These are phyloP conservation scores for Dactylorhiza incarnata DNA, from an alignment of 106 monocot species.

Conservation along the genomic window DNA sequence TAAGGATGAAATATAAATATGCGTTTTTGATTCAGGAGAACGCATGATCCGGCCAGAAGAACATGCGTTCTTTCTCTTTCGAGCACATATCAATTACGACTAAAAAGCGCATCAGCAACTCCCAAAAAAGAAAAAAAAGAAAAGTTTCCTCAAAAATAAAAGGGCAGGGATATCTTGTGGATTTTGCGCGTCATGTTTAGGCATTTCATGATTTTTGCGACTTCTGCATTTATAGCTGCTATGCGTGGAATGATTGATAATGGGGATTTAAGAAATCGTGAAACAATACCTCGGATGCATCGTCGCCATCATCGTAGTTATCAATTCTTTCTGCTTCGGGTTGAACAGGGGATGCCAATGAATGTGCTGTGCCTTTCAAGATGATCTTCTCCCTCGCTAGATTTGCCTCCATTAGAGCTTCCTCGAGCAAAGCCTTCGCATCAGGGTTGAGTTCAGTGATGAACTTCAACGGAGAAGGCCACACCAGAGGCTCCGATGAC, in stretches of 20 bases:
- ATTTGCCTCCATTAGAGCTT: constrained; percentile 45
- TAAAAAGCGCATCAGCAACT: no score
- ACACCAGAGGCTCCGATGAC: constrained; percentile 48
- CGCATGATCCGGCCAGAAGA: no score
- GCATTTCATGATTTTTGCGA: no score
- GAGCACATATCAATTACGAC: no score
- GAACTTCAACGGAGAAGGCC: constrained; percentile 57
- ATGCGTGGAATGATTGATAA: background rate
- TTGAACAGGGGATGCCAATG: constrained; percentile 21
- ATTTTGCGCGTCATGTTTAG: no score
- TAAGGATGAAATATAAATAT: no score
- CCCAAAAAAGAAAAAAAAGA: no score
- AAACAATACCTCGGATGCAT: constrained; percentile 32
- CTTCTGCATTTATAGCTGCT: no score
- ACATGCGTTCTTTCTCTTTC: no score
- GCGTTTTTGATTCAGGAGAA: no score
- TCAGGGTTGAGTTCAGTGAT: constrained; percentile 41
- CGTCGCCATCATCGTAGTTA: constrained; percentile 11
- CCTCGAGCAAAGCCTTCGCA: constrained; percentile 39
- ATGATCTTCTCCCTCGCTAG: constrained; percentile 44
- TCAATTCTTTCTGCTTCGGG: background rate
- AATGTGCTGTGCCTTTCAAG: constrained; percentile 23
- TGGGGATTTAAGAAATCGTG: background rate
- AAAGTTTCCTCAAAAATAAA: no score
- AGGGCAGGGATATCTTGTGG: no score